These are phyloP conservation scores for Carpinus fangiana DNA, from an alignment of 306 rosid genomes.

Conservation along the genomic window DNA sequence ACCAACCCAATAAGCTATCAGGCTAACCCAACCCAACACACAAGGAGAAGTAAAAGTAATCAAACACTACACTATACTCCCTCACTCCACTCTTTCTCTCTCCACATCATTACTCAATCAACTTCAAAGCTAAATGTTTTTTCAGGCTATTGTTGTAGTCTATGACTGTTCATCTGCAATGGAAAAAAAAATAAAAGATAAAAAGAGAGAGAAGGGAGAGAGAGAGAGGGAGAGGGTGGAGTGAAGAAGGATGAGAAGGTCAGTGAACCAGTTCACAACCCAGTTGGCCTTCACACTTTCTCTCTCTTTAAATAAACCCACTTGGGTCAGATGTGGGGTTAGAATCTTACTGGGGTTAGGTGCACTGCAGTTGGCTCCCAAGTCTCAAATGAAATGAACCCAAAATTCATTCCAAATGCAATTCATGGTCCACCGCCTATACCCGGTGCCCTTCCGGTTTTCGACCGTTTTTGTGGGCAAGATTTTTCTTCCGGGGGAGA, in stretches of 20 bases:
- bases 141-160: neutral
- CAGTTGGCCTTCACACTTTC: slow-evolving; percentile 25
- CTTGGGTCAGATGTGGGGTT: slow-evolving; percentile 44
- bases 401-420: slow-evolving; percentile 65
- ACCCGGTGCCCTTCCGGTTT: slow-evolving; percentile 42
- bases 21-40: slow-evolving; percentile 4
- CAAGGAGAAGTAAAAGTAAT: slow-evolving; percentile 11
- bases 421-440: slow-evolving; percentile 33
- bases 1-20: slow-evolving; percentile 15
- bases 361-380: slow-evolving; percentile 23
- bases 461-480: slow-evolving; percentile 39
- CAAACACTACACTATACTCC: slow-evolving; percentile 11
- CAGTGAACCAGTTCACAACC: slow-evolving; percentile 55
- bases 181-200: neutral
- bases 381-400: slow-evolving; percentile 46
- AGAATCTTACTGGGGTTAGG: slow-evolving; percentile 71
- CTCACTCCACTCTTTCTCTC: slow-evolving; percentile 24
- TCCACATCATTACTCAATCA: slow-evolving; percentile 47
- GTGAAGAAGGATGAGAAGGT: slow-evolving; percentile 8
- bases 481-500: neutral
- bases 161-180: slow-evolving; percentile 29
- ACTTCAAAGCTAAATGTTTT: neutral
- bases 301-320: slow-evolving; percentile 54
- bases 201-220: neutral
- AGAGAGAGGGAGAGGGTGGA: neutral